These are phyloP conservation scores for Termitomyces sp. DNA, from an alignment of 768 basidiomycete genomes.

Conservation along the genomic window DNA sequence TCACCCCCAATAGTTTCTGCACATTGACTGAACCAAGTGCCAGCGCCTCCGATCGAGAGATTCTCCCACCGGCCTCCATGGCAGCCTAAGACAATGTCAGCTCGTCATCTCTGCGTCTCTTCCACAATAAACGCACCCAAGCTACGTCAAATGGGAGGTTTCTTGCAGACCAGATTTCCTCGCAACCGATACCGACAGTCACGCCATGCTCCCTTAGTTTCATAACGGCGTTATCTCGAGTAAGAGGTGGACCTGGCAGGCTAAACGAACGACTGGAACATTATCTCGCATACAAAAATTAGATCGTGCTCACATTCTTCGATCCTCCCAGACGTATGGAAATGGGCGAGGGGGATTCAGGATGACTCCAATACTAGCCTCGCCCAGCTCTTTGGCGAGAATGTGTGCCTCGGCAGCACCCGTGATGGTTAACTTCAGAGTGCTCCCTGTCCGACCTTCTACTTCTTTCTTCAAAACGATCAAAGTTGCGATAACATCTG, in stretches of 20 bases:
- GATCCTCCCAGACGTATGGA: conserved; percentile 67
- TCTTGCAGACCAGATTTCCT: conserved; percentile 65
- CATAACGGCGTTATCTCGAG: conserved; percentile 47
- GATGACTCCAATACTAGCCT: conserved; percentile 42
- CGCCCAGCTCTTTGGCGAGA: conserved; percentile 61
- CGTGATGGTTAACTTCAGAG: conserved; percentile 54
- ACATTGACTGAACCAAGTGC: conserved; percentile 45
- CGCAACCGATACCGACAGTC: conserved; percentile 60
- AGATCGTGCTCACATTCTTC: conserved; percentile 46
- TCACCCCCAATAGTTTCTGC: conserved; percentile 32
- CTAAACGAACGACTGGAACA: conserved; percentile 19
- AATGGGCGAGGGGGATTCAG: conserved; percentile 58
- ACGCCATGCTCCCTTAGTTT: conserved; percentile 65
- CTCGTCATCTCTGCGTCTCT: not conserved
- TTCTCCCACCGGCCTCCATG: conserved; percentile 33
- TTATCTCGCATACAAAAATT: not conserved
- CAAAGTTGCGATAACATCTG: conserved; percentile 78
- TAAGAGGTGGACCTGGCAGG: conserved; percentile 70
- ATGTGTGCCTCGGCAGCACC: conserved; percentile 66
- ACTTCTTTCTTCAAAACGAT: conserved; percentile 64
- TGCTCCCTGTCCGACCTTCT: conserved; percentile 36
- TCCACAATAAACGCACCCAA: conserved; percentile 52
- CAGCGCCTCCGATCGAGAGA: conserved; percentile 37
- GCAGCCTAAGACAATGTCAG: conserved; percentile 28
- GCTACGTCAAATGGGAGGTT: conserved; percentile 76